Conservation (phyloP, 768 basidiomycete species). For the Serendipita vermifera region DNA sequence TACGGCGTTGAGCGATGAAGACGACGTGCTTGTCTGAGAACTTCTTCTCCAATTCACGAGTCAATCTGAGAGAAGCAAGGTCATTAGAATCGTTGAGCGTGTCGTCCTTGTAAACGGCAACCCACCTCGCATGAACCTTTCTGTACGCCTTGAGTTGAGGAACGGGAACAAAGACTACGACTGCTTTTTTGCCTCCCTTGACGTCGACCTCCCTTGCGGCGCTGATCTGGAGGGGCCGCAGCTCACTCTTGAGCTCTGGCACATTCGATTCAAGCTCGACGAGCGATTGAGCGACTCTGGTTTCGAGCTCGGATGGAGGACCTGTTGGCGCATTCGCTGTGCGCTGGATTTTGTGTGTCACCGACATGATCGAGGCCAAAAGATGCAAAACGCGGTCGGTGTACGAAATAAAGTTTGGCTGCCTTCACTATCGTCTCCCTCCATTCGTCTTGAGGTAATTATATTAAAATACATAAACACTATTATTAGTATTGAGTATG, state of each 20-base stretch:
- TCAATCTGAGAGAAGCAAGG: slow-evolving; percentile 48
- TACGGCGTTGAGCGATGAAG: slow-evolving; percentile 95
- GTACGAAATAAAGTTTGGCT: too few relatives aligned
- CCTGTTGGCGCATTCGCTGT: slow-evolving; percentile 90
- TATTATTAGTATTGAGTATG: too few relatives aligned
- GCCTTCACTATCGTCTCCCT: too few relatives aligned
- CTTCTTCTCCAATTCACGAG: slow-evolving; percentile 99
- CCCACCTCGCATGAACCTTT: slow-evolving; percentile 90
- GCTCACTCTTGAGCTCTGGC: slow-evolving; percentile 94
- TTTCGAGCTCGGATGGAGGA: slow-evolving; percentile 84
- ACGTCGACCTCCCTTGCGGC: slow-evolving; percentile 98
- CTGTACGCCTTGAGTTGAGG: slow-evolving; percentile 97
- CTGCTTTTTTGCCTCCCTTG: slow-evolving; percentile 98
- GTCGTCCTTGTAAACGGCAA: not conserved
- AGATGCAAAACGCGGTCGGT: too few relatives aligned
- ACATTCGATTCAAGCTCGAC: slow-evolving; percentile 97
- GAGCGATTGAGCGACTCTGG: slow-evolving; percentile 84
- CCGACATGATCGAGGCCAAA: slow-evolving; percentile 9
- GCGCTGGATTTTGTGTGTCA: slow-evolving; percentile 69
- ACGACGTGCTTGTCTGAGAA: slow-evolving; percentile 99
- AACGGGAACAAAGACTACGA: slow-evolving; percentile 95
- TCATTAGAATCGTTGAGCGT: not conserved
- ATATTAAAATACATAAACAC: too few relatives aligned
- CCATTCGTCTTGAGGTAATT: too few relatives aligned
- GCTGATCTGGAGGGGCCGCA: slow-evolving; percentile 91